phyloP scores from a whole-genome alignment of 2,329 filamentous ascomycete genomes.

The Ophiostoma australiae region DNA sequence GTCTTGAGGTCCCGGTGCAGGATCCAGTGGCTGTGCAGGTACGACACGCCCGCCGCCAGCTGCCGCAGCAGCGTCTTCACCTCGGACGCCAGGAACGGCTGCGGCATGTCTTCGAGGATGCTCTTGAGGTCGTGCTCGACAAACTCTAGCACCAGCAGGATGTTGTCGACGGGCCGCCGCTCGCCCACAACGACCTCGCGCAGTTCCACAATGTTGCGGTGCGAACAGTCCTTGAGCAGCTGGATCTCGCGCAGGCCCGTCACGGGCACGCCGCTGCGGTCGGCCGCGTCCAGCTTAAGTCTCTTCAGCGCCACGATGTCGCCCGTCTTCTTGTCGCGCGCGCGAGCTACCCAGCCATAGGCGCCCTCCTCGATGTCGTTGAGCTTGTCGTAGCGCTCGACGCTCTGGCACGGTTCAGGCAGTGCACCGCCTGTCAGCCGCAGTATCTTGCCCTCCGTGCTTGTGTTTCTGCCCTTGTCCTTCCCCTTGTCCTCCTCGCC shows the following conservation, averaged over 20 bases:
- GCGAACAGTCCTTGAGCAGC: conserved; percentile 73
- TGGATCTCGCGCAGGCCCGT: conserved; percentile 92
- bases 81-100: conserved; percentile 88
- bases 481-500: neutral
- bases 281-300: conserved; percentile 78
- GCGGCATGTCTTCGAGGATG: conserved; percentile 86
- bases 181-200: conserved; percentile 79
- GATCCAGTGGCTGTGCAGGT: conserved; percentile 86
- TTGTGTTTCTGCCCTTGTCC: conserved; percentile 23
- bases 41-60: conserved; percentile 71
- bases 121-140: conserved; percentile 94
- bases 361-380: conserved; percentile 98
- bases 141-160: conserved; percentile 95
- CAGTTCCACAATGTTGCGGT: conserved; percentile 77
- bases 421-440: conserved; percentile 66
- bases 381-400: conserved; percentile 83
- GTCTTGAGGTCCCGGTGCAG: conserved; percentile 92
- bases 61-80: conserved; percentile 86
- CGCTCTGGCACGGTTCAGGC: conserved; percentile 61
- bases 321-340: conserved; percentile 66
- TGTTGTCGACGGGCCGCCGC: conserved; percentile 51
- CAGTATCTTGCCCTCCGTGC: conserved; percentile 51
- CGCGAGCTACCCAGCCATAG: conserved; percentile 90
- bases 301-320: conserved; percentile 88
- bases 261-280: conserved; percentile 73